Conservation (phyloP, 2,329 filamentous ascomycete genomes). For the Microcyclospora pomicola region DNA sequence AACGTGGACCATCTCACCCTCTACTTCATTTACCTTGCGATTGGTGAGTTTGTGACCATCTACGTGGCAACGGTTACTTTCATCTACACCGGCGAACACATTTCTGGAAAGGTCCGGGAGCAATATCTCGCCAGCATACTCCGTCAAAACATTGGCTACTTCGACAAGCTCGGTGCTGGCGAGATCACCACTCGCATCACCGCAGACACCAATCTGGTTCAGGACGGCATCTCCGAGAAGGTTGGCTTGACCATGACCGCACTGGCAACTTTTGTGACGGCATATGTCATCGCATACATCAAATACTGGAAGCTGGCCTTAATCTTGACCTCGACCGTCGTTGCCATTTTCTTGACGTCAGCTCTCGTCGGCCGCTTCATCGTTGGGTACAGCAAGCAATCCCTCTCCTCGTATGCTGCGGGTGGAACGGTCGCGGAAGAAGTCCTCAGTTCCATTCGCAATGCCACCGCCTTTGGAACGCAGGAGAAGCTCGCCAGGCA, state of each 20-base stretch:
- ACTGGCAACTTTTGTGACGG: conserved; percentile 69
- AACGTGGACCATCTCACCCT: conserved; percentile 52
- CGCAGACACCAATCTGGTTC: conserved; percentile 81
- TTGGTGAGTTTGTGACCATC: conserved; percentile 63
- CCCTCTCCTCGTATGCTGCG: conserved; percentile 64
- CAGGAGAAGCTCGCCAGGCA: conserved; percentile 80
- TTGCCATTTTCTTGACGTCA: conserved; percentile 68
- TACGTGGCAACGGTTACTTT: conserved; percentile 78
- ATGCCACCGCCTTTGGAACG: conserved; percentile 82
- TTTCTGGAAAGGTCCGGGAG: conserved; percentile 43
- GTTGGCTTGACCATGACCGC: conserved; percentile 64
- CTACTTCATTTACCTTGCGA: conserved; percentile 75
- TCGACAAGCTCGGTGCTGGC: conserved; percentile 82
- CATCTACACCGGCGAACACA: conserved; percentile 49
- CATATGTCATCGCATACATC: conserved; percentile 81
- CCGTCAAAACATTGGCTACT: conserved; percentile 81
- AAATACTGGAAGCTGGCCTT: conserved; percentile 88
- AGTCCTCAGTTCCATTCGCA: conserved; percentile 84
- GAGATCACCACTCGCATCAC: conserved; percentile 93
- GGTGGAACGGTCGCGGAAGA: conserved; percentile 87
- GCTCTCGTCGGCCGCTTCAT: conserved; percentile 59
- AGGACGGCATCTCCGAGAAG: conserved; percentile 89
- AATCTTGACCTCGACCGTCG: conserved; percentile 69
- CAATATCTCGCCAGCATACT: conserved; percentile 74
- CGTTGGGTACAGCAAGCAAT: conserved; percentile 65